Evolutionary conservation across 2,329 filamentous ascomycete genomes (phyloP).

Genomic region (Trichothecium roseum): DNA sequence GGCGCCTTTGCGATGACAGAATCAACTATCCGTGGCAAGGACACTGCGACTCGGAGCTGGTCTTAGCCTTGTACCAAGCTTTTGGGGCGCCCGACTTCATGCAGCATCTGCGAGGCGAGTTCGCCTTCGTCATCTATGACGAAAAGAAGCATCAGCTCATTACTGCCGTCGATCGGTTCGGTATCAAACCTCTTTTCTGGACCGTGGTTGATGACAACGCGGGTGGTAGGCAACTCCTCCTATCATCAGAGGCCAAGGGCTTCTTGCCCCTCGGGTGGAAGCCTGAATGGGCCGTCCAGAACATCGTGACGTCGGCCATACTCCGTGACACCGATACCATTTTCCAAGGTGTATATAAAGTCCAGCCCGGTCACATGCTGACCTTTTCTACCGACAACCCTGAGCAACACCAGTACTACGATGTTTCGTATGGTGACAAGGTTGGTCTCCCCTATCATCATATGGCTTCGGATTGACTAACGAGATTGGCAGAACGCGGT

Average conservation of each 20-base stretch:
- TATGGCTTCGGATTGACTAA: not conserved
- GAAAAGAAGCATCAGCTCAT: constrained; percentile 25
- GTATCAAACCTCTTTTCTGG: constrained; percentile 47
- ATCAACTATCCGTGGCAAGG: constrained; percentile 33
- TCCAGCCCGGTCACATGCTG: constrained; percentile 32
- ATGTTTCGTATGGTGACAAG: constrained; percentile 41
- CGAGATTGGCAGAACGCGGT: constrained; percentile 11
- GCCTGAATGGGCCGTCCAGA: constrained; percentile 40
- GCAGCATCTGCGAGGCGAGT: constrained; percentile 40
- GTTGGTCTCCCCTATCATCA: constrained; percentile 13
- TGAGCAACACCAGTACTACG: constrained; percentile 38
- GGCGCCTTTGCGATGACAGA: constrained; percentile 20
- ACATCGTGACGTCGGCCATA: constrained; percentile 31
- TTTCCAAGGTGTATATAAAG: constrained; percentile 35
- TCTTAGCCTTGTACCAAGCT: constrained; percentile 39
- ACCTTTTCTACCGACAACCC: constrained; percentile 25
- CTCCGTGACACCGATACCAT: constrained; percentile 32
- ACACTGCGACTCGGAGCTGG: constrained; percentile 38
- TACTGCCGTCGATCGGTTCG: constrained; percentile 41
- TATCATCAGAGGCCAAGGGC: constrained; percentile 44
- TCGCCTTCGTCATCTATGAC: constrained; percentile 42
- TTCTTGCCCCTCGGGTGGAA: constrained; percentile 39
- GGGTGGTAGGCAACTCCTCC: constrained; percentile 25
- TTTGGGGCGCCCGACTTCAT: constrained; percentile 27
- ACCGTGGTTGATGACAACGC: constrained; percentile 19